Evolutionary conservation across 768 basidiomycete genomes (phyloP).

Genomic region (Amylocystis lapponica): DNA sequence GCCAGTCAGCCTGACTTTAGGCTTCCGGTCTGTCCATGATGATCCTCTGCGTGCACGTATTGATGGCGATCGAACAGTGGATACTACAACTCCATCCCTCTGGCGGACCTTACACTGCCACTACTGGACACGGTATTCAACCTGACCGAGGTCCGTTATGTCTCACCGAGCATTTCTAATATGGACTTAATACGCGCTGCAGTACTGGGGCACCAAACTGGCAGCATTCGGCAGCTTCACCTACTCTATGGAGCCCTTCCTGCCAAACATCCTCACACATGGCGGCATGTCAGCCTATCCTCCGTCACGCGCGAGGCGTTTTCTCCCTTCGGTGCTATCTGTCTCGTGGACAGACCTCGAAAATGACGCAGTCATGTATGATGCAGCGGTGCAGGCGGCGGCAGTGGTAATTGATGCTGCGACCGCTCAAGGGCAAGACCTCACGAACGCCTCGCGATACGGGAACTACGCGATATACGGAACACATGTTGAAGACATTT

Average conservation of each 20-base stretch:
- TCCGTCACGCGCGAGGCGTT: conserved; percentile 29
- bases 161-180: background rate
- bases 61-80: conserved; percentile 17
- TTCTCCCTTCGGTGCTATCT: conserved; percentile 39
- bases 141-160: conserved; percentile 32
- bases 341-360: conserved; percentile 35
- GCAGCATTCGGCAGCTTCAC: conserved; percentile 26
- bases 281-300: conserved; percentile 40
- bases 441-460: conserved; percentile 39
- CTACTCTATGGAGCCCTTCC: conserved; percentile 50
- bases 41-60: too few species aligned
- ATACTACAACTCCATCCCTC: conserved; percentile 37
- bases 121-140: conserved; percentile 39
- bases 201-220: conserved; percentile 43
- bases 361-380: background rate
- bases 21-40: background rate
- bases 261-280: conserved; percentile 35
- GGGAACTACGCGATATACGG: conserved; percentile 53
- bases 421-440: conserved; percentile 33
- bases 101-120: conserved; percentile 28
- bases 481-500: conserved; percentile 46
- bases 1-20: conserved; percentile 15
- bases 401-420: conserved; percentile 35
- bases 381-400: background rate
- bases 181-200: background rate